Evolutionary conservation across 805 yeast species (phyloP), one percentile per base, ranked within the genome.

Genomic region (Candida oleophila): DNA sequence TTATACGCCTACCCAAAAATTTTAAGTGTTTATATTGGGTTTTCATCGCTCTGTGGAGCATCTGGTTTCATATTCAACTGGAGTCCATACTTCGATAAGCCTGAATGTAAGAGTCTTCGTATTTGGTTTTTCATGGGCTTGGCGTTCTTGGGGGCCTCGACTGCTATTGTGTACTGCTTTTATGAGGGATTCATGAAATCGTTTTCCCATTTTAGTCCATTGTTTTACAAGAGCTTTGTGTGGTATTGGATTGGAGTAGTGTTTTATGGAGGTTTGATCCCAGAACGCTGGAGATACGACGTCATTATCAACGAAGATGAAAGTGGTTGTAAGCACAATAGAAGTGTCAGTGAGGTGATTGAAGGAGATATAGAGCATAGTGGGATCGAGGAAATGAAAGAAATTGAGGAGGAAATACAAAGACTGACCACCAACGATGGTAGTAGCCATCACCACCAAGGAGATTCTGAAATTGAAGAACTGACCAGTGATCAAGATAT

Each of bases 41-140:
- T 84, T 54, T 86, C 96, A 1, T 60, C 81, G 1, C 34, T 78
- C 1, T 80, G 90, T 46, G 96, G 97, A 3, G 44, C 73, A 2
- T 63, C 81, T 16, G 97, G 98, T 1, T 78, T 89, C 22, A 61
- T 75, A 15, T 81, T 92, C 70, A 89, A 94, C 47, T 92, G 98
- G 96, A 82, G 90, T n/a, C 92, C 96, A 3, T 77, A 73, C 54
- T 92, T 94, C 64, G 98, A 94, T 64, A 77, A 80, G 46, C 96
- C 96, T 3, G 95, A 89, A 59, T 81, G 89, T 50, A 76, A 96
- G 51, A 82, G 85, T 3, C 67, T 89, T 47, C 74, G 98, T 54
- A 88, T 94, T 47, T 73, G 80, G 11, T 92, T 92, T 55, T 92
- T 89, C 63, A 73, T 89, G 20, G 77, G 90, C 2, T 74, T 92